phyloP scores from a whole-genome alignment of 306 rosid species.

The Pyrus betulifolia region DNA sequence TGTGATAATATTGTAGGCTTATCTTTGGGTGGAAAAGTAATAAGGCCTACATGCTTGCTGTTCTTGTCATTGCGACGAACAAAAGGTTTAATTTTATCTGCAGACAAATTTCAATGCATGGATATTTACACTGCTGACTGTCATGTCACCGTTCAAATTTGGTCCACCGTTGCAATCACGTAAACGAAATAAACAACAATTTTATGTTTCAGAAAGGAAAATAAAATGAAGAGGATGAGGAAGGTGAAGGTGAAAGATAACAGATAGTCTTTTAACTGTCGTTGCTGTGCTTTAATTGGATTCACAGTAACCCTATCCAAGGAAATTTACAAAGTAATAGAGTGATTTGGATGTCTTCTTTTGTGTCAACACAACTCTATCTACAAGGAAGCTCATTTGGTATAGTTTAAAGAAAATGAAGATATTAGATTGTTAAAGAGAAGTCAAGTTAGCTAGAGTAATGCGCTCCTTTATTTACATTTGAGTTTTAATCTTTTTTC shows the following conservation, averaged over 20 bases:
- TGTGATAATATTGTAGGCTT: not conserved
- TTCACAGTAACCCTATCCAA: not conserved
- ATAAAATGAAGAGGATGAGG: not conserved
- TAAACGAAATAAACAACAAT: not conserved
- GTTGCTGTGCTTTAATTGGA: not conserved
- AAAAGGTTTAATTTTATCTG: not conserved
- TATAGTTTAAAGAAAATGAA: not conserved
- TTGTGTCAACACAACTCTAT: not conserved
- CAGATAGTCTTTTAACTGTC: not conserved
- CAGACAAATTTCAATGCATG: too few species aligned
- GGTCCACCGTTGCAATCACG: not conserved
- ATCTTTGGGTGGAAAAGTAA: not conserved
- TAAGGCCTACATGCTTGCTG: not conserved
- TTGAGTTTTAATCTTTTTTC: too few species aligned
- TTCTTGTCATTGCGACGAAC: not conserved
- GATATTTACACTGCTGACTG: not conserved
- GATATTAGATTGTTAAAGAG: too few species aligned
- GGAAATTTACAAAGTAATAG: not conserved
- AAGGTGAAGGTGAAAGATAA: not conserved
- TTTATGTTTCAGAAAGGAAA: not conserved
- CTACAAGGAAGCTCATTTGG: not conserved
- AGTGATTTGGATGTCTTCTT: not conserved
- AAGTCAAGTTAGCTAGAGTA: not conserved
- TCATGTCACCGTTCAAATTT: not conserved
- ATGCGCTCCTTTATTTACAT: accelerated